These are phyloP conservation scores for Lentinus tigrinus DNA, from an alignment of 768 basidiomycete genomes.

Conservation along the genomic window DNA sequence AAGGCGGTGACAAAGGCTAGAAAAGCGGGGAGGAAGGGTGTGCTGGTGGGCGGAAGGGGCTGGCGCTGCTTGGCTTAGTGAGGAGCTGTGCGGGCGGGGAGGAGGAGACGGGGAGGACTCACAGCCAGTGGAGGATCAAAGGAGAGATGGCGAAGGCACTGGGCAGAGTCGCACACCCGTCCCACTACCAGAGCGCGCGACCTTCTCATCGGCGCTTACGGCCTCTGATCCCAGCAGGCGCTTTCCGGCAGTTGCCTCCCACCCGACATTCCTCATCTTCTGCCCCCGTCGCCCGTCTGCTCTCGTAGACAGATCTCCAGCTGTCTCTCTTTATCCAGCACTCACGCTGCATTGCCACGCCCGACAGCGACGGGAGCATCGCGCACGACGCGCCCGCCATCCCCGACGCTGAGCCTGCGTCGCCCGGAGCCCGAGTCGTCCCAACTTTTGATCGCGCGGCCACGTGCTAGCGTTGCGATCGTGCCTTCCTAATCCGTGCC, in stretches of 20 bases:
- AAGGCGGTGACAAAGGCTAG: slow-evolving; percentile 1
- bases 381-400: not conserved
- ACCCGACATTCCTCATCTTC: not conserved
- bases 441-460: not conserved
- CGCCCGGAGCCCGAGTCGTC: not conserved
- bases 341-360: not conserved
- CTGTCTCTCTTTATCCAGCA: not conserved
- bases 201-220: not conserved
- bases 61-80: not conserved
- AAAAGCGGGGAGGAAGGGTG: not conserved
- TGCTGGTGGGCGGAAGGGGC: slow-evolving; percentile 11
- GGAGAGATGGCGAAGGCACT: slow-evolving; percentile 14
- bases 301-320: not conserved
- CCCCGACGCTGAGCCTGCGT: not conserved
- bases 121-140: slow-evolving; percentile 17
- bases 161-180: not conserved
- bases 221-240: slow-evolving; percentile 1
- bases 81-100: not conserved
- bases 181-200: not conserved
- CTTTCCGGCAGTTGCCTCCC: slow-evolving; percentile 2
- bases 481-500: not conserved
- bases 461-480: not conserved
- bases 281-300: not conserved
- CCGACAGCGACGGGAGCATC: not conserved
- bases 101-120: slow-evolving; percentile 1